A percentile compares a stretch with the other conserved stretches of the same genome.
phyloP scores from a whole-genome alignment of 2,329 filamentous ascomycete genomes.

The Chaetomium sp. region DNA sequence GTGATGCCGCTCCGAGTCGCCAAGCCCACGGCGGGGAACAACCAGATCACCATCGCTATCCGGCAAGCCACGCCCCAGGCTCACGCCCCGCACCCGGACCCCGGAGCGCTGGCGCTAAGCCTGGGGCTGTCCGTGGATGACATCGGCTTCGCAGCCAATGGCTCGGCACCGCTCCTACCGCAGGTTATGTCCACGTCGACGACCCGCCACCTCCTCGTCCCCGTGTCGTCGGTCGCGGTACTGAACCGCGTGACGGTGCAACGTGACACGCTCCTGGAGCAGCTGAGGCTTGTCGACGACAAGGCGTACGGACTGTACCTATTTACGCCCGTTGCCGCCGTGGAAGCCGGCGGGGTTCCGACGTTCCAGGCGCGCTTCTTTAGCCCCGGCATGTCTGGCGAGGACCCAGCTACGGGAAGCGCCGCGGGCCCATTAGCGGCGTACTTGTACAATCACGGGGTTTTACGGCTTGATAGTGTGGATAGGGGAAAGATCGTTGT shows the following conservation, averaged over 20 bases:
- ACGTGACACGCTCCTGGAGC: conserved; percentile 8
- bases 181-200: conserved; percentile 21
- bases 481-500: background rate
- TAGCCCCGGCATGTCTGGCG: conserved; percentile 19
- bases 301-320: conserved; percentile 12
- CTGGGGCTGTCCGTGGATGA: background rate
- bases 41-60: background rate
- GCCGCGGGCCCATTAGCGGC: conserved; percentile 17
- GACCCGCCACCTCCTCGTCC: conserved; percentile 21
- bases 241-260: background rate
- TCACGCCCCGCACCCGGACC: background rate
- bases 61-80: background rate
- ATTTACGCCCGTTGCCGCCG: conserved; percentile 8
- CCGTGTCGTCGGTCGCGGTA: conserved; percentile 8
- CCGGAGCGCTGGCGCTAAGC: background rate
- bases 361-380: conserved; percentile 16
- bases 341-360: background rate
- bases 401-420: conserved; percentile 21
- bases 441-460: conserved; percentile 15
- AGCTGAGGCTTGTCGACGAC: conserved; percentile 8
- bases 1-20: background rate
- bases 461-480: background rate
- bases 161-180: background rate
- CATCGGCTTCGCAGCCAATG: background rate
- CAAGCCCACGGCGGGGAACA: background rate